phyloP scores from a whole-genome alignment of 495 filamentous ascomycete genomes.

The Penicillium pancosmium region DNA sequence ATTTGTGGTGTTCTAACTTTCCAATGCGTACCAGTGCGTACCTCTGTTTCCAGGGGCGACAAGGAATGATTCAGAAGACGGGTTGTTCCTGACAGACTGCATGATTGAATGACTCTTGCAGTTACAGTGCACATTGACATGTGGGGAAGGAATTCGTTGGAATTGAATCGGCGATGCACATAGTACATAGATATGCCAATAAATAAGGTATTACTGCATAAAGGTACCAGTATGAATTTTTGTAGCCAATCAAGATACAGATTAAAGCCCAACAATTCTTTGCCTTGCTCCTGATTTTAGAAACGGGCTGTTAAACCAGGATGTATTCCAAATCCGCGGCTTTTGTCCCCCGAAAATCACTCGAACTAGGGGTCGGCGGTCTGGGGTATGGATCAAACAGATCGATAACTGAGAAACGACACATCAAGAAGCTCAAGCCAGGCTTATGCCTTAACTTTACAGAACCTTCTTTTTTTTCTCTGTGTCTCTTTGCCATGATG shows the following conservation, averaged over 20 bases:
- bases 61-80: neutral
- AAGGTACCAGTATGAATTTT: too few relatives aligned
- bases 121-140: neutral
- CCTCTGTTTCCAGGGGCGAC: neutral
- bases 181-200: neutral
- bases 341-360: neutral
- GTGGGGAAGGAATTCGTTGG: neutral
- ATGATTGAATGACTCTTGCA: neutral
- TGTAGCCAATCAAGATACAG: too few relatives aligned
- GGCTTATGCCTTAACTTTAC: neutral
- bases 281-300: neutral
- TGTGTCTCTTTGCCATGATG: neutral
- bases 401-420: neutral
- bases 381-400: neutral
- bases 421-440: neutral
- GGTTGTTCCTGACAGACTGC: neutral
- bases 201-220: too few relatives aligned
- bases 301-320: neutral
- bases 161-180: neutral
- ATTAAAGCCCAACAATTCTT: neutral
- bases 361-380: neutral
- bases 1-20: neutral
- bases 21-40: neutral
- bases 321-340: slow-evolving; percentile 11
- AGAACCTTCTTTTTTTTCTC: neutral